A percentile compares a stretch with the other conserved stretches of the same genome.
Evolutionary conservation across 192 early-diverging fungal species (phyloP).

Genomic region (Geranomyces michiganensis): DNA sequence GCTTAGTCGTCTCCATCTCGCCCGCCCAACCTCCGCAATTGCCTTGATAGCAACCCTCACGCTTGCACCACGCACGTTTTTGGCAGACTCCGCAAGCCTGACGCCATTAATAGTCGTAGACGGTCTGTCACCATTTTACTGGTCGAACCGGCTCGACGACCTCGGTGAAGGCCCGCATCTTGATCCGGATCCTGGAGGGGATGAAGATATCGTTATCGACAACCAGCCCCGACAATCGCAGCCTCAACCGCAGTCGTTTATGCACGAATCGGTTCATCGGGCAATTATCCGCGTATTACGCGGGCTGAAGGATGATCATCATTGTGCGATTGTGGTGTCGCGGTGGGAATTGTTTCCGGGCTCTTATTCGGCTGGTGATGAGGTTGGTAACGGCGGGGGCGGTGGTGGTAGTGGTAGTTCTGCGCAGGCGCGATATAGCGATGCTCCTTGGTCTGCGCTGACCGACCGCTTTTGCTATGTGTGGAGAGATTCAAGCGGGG

Average conservation of each 20-base stretch:
- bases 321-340: constrained; percentile 5
- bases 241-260: constrained; percentile 4
- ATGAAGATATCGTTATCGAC: not conserved
- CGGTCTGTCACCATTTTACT: constrained; percentile 15
- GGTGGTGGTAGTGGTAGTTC: not conserved
- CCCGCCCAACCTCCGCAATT: constrained; percentile 2
- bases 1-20: not conserved
- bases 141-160: constrained; percentile 20
- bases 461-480: not conserved
- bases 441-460: not conserved
- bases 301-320: not conserved
- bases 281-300: not conserved
- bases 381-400: not conserved
- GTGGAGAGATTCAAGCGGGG: not conserved
- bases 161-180: constrained; percentile 1
- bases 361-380: not conserved
- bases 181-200: not conserved
- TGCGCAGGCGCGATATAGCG: not conserved
- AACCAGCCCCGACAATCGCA: not conserved
- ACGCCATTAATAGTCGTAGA: constrained; percentile 11
- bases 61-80: not conserved
- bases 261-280: not conserved
- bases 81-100: not conserved
- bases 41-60: constrained; percentile 11
- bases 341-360: constrained; percentile 3